Evolutionary conservation across 768 basidiomycete species (phyloP).

Genomic region (Paxillus rubicundulus): DNA sequence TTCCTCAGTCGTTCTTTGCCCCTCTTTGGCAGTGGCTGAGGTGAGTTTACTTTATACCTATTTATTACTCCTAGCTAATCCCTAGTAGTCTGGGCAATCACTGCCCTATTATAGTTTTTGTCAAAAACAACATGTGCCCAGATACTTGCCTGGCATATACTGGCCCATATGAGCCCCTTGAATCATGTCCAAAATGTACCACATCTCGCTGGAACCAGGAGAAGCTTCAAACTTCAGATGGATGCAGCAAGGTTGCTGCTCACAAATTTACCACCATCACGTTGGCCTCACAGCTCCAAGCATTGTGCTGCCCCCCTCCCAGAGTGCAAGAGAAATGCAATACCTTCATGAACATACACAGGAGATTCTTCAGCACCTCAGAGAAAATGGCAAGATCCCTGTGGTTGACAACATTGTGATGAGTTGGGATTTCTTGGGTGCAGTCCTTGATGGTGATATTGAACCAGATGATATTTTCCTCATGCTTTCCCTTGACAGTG

Average conservation of each 20-base stretch:
- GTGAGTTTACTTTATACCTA: too few species aligned
- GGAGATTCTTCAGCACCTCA: not conserved
- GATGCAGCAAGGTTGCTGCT: too few species aligned
- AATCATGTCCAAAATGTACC: too few species aligned
- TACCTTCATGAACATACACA: constrained; percentile 1
- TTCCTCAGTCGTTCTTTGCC: too few species aligned
- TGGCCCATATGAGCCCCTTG: too few species aligned
- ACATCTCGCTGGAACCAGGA: too few species aligned
- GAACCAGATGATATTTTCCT: constrained; percentile 13
- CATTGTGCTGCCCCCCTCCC: constrained; percentile 24
- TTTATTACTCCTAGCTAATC: too few species aligned
- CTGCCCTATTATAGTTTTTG: too few species aligned
- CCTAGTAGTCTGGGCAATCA: too few species aligned
- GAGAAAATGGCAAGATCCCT: not conserved
- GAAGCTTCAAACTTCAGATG: too few species aligned
- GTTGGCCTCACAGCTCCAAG: constrained; percentile 38
- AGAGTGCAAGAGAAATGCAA: not conserved
- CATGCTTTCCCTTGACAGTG: constrained; percentile 26
- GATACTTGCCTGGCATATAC: constrained; percentile 15
- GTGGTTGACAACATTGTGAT: not conserved
- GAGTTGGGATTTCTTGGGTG: constrained; percentile 10
- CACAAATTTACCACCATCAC: constrained; percentile 12
- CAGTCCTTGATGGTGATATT: constrained; percentile 8
- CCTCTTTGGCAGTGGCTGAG: too few species aligned
- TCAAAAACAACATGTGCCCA: constrained; percentile 30